Evolutionary conservation across 2,329 filamentous ascomycete genomes (phyloP).

Genomic region (Botrytis medusae): DNA sequence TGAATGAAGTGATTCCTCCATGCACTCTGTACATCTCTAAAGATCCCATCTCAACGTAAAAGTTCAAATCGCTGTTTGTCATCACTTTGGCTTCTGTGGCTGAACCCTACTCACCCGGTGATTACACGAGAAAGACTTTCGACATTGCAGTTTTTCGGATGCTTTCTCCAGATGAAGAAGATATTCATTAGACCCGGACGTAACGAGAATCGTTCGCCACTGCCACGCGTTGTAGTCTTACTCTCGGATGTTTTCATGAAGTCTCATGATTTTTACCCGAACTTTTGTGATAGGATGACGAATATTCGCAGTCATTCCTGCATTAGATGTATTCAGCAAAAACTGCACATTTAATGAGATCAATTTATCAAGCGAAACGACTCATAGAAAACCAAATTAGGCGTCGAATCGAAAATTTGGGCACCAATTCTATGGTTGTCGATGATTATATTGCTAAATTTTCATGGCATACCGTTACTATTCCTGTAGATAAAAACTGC

Average conservation of each 20-base stretch:
- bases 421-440: neutral
- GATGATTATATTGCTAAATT: neutral
- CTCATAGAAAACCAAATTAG: neutral
- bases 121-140: neutral
- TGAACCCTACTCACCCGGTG: accelerated
- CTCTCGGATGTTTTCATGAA: neutral
- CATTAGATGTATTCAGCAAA: neutral
- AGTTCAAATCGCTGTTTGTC: neutral
- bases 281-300: neutral
- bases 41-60: neutral
- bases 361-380: neutral
- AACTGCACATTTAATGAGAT: neutral
- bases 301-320: neutral
- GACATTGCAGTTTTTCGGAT: neutral
- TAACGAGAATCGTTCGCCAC: neutral
- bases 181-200: neutral
- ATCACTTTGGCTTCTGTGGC: neutral
- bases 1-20: neutral
- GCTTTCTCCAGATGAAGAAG: neutral
- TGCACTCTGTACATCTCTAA: accelerated
- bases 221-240: neutral
- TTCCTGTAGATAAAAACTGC: neutral
- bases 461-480: neutral
- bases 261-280: neutral
- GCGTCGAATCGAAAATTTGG: no score